Percentiles rank a stretch among this genome's conserved stretches.
These are phyloP conservation scores for Paracamarosporium sp. DNA, from an alignment of 2,329 filamentous ascomycete genomes.

Conservation along the genomic window DNA sequence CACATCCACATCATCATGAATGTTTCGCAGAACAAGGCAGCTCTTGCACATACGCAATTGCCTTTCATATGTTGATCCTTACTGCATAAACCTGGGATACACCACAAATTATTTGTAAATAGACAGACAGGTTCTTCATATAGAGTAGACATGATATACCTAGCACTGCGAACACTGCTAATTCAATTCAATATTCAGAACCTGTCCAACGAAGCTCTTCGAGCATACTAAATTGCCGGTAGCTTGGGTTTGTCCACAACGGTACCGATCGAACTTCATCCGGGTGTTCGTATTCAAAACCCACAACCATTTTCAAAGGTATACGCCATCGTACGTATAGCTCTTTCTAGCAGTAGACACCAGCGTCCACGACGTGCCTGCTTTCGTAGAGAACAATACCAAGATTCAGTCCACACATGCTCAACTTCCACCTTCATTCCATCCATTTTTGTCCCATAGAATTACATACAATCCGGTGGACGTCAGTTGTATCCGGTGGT, in stretches of 20 bases:
- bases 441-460: not conserved
- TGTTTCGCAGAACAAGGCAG: conserved; percentile 2
- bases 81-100: too few relatives aligned
- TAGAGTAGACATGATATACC: too few relatives aligned
- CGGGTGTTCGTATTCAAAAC: not conserved
- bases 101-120: too few relatives aligned
- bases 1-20: conserved; percentile 22
- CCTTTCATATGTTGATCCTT: not conserved
- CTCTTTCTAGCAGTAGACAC: not conserved
- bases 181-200: too few relatives aligned
- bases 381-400: not conserved
- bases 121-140: too few relatives aligned
- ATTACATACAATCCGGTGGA: not conserved
- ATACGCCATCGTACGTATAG: not conserved
- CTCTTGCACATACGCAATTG: not conserved
- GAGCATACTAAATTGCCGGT: too few relatives aligned
- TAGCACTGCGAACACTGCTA: too few relatives aligned
- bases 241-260: too few relatives aligned
- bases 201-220: too few relatives aligned
- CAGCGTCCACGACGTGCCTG: not conserved
- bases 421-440: not conserved
- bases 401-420: not conserved
- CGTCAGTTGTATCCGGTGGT: too few relatives aligned
- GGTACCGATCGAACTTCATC: too few relatives aligned
- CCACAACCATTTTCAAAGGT: not conserved